Evolutionary conservation across 495 filamentous ascomycete species (phyloP), one percentile per base, ranked within the genome.

Genomic region (Aspergillus leporis): DNA sequence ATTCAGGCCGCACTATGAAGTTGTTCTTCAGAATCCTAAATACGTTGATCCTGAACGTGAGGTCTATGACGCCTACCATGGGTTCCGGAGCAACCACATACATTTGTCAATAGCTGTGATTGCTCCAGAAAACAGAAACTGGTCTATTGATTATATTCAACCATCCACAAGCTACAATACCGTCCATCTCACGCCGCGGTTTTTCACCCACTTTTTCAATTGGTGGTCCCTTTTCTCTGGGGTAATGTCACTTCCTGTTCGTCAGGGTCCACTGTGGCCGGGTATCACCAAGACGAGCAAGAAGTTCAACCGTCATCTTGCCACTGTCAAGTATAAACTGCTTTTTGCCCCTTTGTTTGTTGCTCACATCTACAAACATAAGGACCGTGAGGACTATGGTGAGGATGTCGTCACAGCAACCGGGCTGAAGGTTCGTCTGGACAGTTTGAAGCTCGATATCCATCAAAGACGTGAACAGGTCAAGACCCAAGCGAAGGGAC

Each of bases 201-300:
- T 98, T 80, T 98, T 98, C 70, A 96, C 92, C 2, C 94, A 98
- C 66, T 98, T 98, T 77, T 98, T 93, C 75, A 87, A 88, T 63
- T 98, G 94, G 94, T 98, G 92, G 93, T 90, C 89, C 12, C 83
- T 98, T 60, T 98, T 98, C 74, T 91, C 91, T 7, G 93, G 93
- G 0, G 88, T 90, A 14, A 93, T 98, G 87, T 94, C 94, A 12
- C 83, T 98, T 25, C 94, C 94, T 25, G 88, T 98, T 55, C 89
- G 94, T 0, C 94, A 98, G 72, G 94, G 94, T 9, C 81, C 81
- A 31, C 80, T 98, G 13, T 98, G 90, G 85, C 94, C 92, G 14
- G 93, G 91, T 9, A 78, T 89, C 49, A 93, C 96, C 50, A 98
- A 96, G 75, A 93, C 92, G 38, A 96, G 90, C 75, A 98, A 98